Percentiles rank a stretch among this genome's conserved stretches.
Evolutionary conservation across 1,284 basidiomycete genomes (phyloP).

Genomic region (Agaricales sp.): DNA sequence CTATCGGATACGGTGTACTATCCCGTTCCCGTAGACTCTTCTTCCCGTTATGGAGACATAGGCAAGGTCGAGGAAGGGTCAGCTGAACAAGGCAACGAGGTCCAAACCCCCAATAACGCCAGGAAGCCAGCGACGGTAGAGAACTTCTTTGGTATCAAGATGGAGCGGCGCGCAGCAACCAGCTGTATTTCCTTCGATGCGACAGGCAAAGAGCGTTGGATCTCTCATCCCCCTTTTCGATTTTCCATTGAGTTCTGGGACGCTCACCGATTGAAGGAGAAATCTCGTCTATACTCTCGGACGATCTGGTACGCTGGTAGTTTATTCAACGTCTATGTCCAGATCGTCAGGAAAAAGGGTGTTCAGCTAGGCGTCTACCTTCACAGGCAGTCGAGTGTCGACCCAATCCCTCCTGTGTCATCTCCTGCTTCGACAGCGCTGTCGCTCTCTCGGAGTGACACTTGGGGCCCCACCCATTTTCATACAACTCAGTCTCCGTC

Average conservation of each 20-base stretch:
- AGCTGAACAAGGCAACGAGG: constrained; percentile 15
- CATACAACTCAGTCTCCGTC: constrained; percentile 18
- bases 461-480: constrained; percentile 9
- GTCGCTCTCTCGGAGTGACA: constrained; percentile 7
- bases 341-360: constrained; percentile 67
- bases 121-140: constrained; percentile 30
- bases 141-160: constrained; percentile 57
- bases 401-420: constrained; percentile 44
- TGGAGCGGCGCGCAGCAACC: constrained; percentile 29
- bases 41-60: constrained; percentile 71
- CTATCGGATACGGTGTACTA: constrained; percentile 39
- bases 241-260: constrained; percentile 91
- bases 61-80: constrained; percentile 37
- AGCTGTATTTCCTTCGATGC: constrained; percentile 31
- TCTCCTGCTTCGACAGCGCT: constrained; percentile 16
- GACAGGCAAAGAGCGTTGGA: constrained; percentile 27
- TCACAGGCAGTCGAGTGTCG: constrained; percentile 73
- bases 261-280: constrained; percentile 74
- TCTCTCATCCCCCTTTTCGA: constrained; percentile 63
- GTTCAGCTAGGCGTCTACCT: constrained; percentile 85
- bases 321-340: constrained; percentile 81
- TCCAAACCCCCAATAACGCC: constrained; percentile 15
- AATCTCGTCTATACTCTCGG: constrained; percentile 66
- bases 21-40: constrained; percentile 68
- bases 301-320: constrained; percentile 77